Evolutionary conservation across 768 basidiomycete genomes (phyloP), one percentile per base, ranked within the genome.

Genomic region (Russula ochroleuca): DNA sequence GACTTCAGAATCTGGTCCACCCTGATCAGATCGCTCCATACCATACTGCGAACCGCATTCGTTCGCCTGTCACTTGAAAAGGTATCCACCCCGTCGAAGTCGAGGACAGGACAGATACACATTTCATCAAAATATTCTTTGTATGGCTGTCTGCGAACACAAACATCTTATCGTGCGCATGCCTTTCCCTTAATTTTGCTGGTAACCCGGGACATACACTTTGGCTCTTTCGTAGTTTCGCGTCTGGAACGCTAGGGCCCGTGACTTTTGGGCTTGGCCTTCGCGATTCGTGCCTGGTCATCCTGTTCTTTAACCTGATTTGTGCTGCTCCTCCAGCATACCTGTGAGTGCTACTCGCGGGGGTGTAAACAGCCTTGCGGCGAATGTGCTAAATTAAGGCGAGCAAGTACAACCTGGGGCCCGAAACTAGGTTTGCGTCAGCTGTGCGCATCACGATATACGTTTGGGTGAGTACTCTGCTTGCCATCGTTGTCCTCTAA

Each of bases 381-480:
- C 5, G 48, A 19, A 25, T 4, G 43, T 58, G 14, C 41, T 64
- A 6, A 54, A 25, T 19, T 15, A 43, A 45, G 43, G 43, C n/a
- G 43, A 21, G 7, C n/a, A 45, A 83, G 81, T 63, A 74, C 83
- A 17, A 84, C 85, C 5, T 90, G 89, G 75, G 90, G 92, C 10
- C 89, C 92, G 0, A 86, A 85, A 71, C 76, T 88, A 0, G 94
- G 94, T 13, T 81, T 87, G 70, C 81, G 91, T n/a, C 87, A 93
- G 69, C 92, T 94, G 88, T 83, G 90, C 28, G 81, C 84, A 49
- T 85, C 91, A 3, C 75, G 83, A 23, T 86, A 83, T 70, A 80
- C 75, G 59, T 83, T 83, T 67, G 83, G 83, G 80, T 81, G 19
- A 9, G 75, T 70, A 70, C 74, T 57, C 9, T 28, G 3, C 61